These are phyloP conservation scores for Chrysosphaeria jannelii DNA, from an alignment of 2,329 filamentous ascomycete genomes.

Conservation along the genomic window DNA sequence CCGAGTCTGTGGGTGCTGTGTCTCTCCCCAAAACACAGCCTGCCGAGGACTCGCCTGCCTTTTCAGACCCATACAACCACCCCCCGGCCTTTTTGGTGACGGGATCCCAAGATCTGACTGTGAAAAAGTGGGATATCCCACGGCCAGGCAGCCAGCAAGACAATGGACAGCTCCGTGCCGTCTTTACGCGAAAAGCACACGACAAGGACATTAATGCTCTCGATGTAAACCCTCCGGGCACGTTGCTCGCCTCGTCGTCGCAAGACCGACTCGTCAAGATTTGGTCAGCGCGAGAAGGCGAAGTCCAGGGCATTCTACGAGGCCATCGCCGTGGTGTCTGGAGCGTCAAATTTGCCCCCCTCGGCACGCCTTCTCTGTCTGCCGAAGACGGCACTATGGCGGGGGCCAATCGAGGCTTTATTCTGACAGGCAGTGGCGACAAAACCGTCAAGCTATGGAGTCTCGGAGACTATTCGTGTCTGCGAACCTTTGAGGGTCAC, in stretches of 20 bases:
- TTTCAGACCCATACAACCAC: slow-evolving; percentile 41
- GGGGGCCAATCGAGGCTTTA: slow-evolving; percentile 34
- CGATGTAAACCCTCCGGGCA: slow-evolving; percentile 41
- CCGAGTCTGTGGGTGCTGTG: slow-evolving; percentile 78
- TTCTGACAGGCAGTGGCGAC: slow-evolving; percentile 79
- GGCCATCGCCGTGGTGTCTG: slow-evolving; percentile 90
- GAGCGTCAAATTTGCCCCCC: slow-evolving; percentile 74
- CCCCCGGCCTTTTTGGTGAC: slow-evolving; percentile 68
- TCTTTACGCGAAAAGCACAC: slow-evolving; percentile 81
- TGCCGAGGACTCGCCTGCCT: slow-evolving; percentile 34
- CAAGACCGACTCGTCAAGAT: slow-evolving; percentile 95
- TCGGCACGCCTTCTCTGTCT: slow-evolving; percentile 40
- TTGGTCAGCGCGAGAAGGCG: slow-evolving; percentile 71
- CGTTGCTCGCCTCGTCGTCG: slow-evolving; percentile 83
- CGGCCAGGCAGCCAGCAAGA: slow-evolving; percentile 12
- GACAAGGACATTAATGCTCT: slow-evolving; percentile 98
- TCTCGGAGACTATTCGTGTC: slow-evolving; percentile 66
- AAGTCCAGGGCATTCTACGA: slow-evolving; percentile 67
- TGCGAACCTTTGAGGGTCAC: slow-evolving; percentile 86
- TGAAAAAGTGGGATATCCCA: slow-evolving; percentile 77
- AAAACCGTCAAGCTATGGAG: slow-evolving; percentile 94
- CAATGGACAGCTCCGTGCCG: slow-evolving; percentile 26
- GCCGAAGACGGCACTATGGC: slow-evolving; percentile 42
- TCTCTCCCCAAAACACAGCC: slow-evolving; percentile 46
- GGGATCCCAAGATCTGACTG: slow-evolving; percentile 78